Evolutionary conservation across 257 asterid species (phyloP), one percentile per base, ranked within the genome.

Genomic region (Agastache rugosa): DNA sequence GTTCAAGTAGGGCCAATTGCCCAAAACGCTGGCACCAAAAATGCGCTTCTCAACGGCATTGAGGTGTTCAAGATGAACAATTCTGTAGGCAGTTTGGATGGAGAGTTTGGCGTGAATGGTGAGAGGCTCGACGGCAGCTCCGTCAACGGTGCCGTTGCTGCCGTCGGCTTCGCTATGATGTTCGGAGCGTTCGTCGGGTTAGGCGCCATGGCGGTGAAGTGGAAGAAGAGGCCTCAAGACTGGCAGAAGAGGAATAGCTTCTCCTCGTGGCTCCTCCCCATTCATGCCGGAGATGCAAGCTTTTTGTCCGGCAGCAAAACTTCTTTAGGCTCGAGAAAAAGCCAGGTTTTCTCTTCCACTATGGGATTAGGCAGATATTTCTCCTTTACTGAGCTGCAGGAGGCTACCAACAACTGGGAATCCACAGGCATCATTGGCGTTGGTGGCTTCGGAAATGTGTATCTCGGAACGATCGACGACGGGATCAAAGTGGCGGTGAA

Each of bases 121-220:
- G 59, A 77, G 8, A 45, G 72, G 79, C 77, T 22, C 34, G 83
- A 80, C 0, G 44, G 62, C 5, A 60, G 12, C 62, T 42, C 77
- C 42, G 68, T 23, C 69, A 90, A 84, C 37, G 88, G 88, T 3
- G 81, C 96, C 0, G 96, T 92, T 1, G 97, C 96, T 3, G 89
- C 96, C 1, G 96, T 92, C 20, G 98, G 98, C 29, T 92, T 92
- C 59, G 97, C 98, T 1, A 92, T 94, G 98, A 94, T 92, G 99
- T 90, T 94, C 27, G 97, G 96, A 15, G 92, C 98, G 0, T 92
- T 94, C 72, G 79, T 88, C 2, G 98, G 99, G 0, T 73, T 94
- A 19, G 99, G 99, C 4, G 96, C 96, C 3, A 92, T 89, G 89
- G 99, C 96, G 8, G 85, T 90, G 14, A 95, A 95, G 86, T 95